Conservation (phyloP, 2,329 filamentous ascomycete genomes). For the Curvularia lunata region DNA sequence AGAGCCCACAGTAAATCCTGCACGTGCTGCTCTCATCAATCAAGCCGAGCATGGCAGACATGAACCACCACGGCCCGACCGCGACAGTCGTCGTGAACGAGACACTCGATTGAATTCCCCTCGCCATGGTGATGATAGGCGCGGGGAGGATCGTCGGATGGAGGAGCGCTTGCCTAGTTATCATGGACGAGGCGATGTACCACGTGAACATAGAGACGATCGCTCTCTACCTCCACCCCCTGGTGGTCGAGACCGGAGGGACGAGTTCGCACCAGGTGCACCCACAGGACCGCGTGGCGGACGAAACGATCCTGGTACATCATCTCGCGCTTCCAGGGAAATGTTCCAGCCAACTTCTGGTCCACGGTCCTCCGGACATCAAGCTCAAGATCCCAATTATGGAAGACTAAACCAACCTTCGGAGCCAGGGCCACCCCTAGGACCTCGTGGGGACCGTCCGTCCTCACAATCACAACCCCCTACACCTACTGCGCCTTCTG, state of each 20-base stretch:
- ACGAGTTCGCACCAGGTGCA: conserved; percentile 51
- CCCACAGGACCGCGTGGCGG: conserved; percentile 61
- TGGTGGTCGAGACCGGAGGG: conserved; percentile 49
- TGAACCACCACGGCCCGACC: conserved; percentile 37
- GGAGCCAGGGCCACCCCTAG: conserved; percentile 60
- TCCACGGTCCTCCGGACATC: conserved; percentile 44
- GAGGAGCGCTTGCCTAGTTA: conserved; percentile 36
- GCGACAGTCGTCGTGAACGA: conserved; percentile 42
- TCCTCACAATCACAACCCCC: conserved; percentile 35
- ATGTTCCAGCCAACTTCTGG: conserved; percentile 47
- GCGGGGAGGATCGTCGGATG: conserved; percentile 34
- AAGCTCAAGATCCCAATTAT: conserved; percentile 55
- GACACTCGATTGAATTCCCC: conserved; percentile 41
- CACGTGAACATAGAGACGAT: conserved; percentile 44
- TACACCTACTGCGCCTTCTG: conserved; percentile 43
- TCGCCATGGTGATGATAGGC: conserved; percentile 33
- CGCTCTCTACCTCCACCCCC: conserved; percentile 31
- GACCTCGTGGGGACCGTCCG: conserved; percentile 55
- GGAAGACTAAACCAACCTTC: conserved; percentile 56
- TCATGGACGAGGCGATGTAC: conserved; percentile 33
- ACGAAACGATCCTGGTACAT: conserved; percentile 40
- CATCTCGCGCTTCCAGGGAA: conserved; percentile 46
- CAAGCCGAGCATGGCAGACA: conserved; percentile 36
- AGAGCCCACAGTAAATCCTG: conserved; percentile 50
- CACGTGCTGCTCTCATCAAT: conserved; percentile 52